phyloP scores from a whole-genome alignment of 1,284 basidiomycete genomes.

The Ustilago crameri region DNA sequence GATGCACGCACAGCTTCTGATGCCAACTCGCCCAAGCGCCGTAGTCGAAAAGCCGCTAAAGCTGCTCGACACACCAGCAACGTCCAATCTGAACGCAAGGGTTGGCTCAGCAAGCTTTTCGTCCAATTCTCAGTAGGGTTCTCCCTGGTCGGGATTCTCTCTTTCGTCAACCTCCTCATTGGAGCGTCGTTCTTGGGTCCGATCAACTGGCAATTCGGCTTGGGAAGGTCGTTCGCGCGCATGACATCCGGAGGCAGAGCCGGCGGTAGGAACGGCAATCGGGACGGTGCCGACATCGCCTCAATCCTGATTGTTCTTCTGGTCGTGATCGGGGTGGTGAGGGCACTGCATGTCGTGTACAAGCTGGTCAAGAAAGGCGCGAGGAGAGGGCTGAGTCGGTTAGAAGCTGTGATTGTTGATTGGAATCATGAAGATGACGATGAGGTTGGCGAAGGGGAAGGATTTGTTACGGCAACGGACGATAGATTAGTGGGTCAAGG shows the following conservation, averaged over 20 bases:
- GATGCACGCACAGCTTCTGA: slow-evolving; percentile 33
- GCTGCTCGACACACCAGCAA: slow-evolving; percentile 1
- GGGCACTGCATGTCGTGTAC: slow-evolving; percentile 46
- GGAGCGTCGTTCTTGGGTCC: slow-evolving; percentile 46
- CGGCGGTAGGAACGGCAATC: slow-evolving; percentile 23
- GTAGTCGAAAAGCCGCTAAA: slow-evolving; percentile 5
- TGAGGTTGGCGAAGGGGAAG: not conserved
- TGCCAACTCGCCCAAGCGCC: slow-evolving; percentile 9
- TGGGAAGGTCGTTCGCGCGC: slow-evolving; percentile 52
- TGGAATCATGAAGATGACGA: slow-evolving; percentile 48
- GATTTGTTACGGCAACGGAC: not conserved
- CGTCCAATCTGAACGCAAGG: slow-evolving; percentile 4
- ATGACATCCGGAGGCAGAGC: slow-evolving; percentile 35
- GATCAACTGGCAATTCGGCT: slow-evolving; percentile 51
- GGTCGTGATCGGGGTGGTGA: slow-evolving; percentile 49
- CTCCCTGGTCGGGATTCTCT: slow-evolving; percentile 50
- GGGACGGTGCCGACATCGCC: slow-evolving; percentile 45
- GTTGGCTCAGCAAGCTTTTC: slow-evolving; percentile 32
- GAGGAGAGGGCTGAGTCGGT: slow-evolving; percentile 28
- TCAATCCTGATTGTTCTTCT: slow-evolving; percentile 49
- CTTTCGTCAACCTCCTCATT: slow-evolving; percentile 51
- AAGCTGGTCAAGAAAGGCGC: slow-evolving; percentile 28
- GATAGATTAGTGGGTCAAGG: slow-evolving; percentile 2
- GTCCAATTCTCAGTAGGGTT: slow-evolving; percentile 55
- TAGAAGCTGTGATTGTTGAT: slow-evolving; percentile 54